These are phyloP conservation scores for Podospora pseudopauciseta DNA, from an alignment of 495 filamentous ascomycete species.

Conservation along the genomic window DNA sequence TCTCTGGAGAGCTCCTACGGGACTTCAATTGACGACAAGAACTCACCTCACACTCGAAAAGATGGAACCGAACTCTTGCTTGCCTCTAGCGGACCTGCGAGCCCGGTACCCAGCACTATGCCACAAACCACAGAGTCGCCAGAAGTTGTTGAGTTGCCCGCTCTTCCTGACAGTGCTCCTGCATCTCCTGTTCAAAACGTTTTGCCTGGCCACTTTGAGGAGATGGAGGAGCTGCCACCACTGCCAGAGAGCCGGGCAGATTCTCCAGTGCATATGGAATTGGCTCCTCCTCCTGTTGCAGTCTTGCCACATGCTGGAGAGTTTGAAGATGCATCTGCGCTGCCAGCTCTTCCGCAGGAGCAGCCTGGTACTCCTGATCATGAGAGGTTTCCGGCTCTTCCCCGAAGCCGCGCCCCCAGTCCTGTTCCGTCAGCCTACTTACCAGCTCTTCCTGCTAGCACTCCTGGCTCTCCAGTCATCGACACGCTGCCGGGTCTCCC, in stretches of 20 bases:
- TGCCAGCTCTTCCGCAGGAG: neutral
- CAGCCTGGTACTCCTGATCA: neutral
- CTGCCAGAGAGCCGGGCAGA: constrained; percentile 8
- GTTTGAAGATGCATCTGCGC: neutral
- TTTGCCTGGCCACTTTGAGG: neutral
- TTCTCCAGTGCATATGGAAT: neutral
- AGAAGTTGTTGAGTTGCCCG: neutral
- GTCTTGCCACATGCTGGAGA: neutral
- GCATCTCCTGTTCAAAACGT: neutral
- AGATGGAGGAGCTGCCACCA: neutral
- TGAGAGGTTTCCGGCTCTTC: neutral
- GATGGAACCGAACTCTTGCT: neutral
- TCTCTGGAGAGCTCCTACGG: neutral
- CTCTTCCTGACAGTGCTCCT: neutral
- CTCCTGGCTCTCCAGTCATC: neutral
- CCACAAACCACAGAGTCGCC: neutral
- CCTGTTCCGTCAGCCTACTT: neutral
- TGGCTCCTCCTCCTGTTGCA: neutral
- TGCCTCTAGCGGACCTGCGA: neutral
- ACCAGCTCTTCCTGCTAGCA: neutral
- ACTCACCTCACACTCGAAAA: neutral
- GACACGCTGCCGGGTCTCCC: neutral
- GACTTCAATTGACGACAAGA: neutral
- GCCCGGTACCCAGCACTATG: neutral
- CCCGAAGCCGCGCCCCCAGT: neutral